A percentile compares a stretch with the other conserved stretches of the same genome.
Conservation (phyloP, 106 monocot genomes). For the Alisma plantagoaquatica region DNA sequence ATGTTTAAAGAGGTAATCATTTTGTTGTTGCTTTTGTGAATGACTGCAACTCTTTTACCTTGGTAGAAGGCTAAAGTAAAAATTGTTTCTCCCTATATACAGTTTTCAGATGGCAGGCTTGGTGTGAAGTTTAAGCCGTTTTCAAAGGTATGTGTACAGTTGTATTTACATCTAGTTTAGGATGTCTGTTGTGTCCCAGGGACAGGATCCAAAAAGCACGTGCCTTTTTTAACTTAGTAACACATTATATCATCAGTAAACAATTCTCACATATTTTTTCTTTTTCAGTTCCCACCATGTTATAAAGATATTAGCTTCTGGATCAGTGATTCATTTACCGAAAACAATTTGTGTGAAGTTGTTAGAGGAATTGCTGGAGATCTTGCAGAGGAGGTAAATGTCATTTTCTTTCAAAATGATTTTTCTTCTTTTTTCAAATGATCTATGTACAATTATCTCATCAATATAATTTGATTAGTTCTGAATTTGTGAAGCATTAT, state of each 20-base stretch:
- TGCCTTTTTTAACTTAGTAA: no score
- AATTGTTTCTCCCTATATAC: no score
- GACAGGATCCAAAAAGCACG: no score
- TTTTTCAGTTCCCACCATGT: constrained; percentile 86
- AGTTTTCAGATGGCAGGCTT: constrained; percentile 92
- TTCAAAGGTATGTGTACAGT: constrained; percentile 72
- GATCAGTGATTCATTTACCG: constrained; percentile 91
- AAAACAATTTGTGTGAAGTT: constrained; percentile 98
- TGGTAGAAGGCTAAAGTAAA: no score
- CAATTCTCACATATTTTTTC: not conserved
- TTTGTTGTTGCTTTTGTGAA: no score
- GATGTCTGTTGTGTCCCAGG: no score
- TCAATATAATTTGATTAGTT: no score
- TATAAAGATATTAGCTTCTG: constrained; percentile 99
- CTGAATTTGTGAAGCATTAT: no score
- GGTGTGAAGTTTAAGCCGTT: constrained; percentile 91
- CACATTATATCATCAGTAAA: not conserved
- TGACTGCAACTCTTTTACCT: no score
- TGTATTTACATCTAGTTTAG: no score
- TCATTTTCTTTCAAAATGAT: not conserved
- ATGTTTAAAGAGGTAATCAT: no score
- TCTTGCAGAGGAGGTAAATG: constrained; percentile 95
- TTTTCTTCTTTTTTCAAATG: not conserved
- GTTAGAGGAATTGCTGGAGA: constrained; percentile 97
- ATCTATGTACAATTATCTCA: no score